Base-by-base conservation (phyloP, 169 alveolate species). In the Cryptosporidium felis region DNA sequence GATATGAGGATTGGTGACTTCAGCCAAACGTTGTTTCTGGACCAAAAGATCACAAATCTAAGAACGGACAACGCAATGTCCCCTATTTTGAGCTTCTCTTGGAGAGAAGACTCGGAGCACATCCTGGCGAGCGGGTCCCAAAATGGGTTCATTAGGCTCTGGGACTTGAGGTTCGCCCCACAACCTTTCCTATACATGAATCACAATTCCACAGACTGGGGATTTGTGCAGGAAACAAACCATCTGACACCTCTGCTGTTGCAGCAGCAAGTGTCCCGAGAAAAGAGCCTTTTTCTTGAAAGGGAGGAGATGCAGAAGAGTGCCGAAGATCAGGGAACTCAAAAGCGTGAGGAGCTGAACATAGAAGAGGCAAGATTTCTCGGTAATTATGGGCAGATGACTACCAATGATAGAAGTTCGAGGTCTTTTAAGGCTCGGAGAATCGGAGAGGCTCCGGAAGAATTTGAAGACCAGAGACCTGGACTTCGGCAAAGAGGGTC, bases 81-180 rank as follows among this genome's bases (percentile, higher is more conserved):
- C 1, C 85, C 85, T 6, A 36, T 74, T 9, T 18, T 53, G 21
- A 53, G 46, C 30, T 6, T 74, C 14, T 44, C 85, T 53, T 74
- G 85, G 85, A 74, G 59, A 21, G 28, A 32, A 1, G 74, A 74
- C 56, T 74, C 85, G 6, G 85, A 74, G 1, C 8, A 51, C 23
- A 74, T 74, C 1, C 38, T 74, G 28, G 97, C 96, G 5, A 82
- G 94, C 18, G 80, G 92, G 5, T 85, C 94, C 38, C 93, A 94
- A 80, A 95, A 93, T 80, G 96, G 94, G 0, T 82, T 93, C 18
- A 91, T 93, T 30, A 89, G 92, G 60, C 67, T 94, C 16, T 94
- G 97, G 96, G 97, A 94, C 63, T 90, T 89, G 26, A 95, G 93
- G 46, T 66, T 91, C 12, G 95, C 95, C 18, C 90, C 89, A 18